Conservation (phyloP, 768 basidiomycete genomes). For the Paxillus rubicundulus region DNA sequence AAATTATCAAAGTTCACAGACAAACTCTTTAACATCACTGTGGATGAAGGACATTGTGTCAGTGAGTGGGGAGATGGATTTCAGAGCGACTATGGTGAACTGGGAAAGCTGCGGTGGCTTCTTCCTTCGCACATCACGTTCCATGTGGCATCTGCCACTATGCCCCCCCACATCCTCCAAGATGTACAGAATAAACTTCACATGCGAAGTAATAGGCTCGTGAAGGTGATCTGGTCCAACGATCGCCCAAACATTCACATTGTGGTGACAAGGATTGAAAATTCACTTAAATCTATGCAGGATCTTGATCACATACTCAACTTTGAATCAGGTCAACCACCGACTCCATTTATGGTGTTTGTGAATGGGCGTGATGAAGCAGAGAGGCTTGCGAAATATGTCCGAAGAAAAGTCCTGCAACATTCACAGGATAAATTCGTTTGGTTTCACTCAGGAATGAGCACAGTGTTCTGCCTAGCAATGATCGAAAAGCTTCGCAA, state of each 20-base stretch:
- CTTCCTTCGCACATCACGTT: conserved; percentile 11
- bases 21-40: conserved; percentile 26
- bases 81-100: conserved; percentile 10
- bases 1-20: conserved; percentile 13
- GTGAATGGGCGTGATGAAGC: not conserved
- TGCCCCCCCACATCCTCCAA: no score
- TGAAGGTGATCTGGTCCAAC: conserved; percentile 24
- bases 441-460: conserved; percentile 31
- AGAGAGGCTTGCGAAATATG: not conserved
- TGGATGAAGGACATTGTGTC: conserved; percentile 24
- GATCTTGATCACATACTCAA: not conserved
- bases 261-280: conserved; percentile 19
- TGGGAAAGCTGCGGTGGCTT: conserved; percentile 11
- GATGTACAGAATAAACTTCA: conserved; percentile 11
- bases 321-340: not conserved
- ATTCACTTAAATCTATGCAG: no score
- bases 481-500: conserved; percentile 12
- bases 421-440: conserved; percentile 9
- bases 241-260: conserved; percentile 36
- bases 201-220: conserved; percentile 10
- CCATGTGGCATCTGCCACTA: conserved; percentile 15
- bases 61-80: conserved; percentile 19
- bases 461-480: not conserved
- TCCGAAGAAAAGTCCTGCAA: not conserved
- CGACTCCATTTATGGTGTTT: not conserved